phyloP scores from a whole-genome alignment of 495 filamentous ascomycete species.

The Penicillium nucicola region DNA sequence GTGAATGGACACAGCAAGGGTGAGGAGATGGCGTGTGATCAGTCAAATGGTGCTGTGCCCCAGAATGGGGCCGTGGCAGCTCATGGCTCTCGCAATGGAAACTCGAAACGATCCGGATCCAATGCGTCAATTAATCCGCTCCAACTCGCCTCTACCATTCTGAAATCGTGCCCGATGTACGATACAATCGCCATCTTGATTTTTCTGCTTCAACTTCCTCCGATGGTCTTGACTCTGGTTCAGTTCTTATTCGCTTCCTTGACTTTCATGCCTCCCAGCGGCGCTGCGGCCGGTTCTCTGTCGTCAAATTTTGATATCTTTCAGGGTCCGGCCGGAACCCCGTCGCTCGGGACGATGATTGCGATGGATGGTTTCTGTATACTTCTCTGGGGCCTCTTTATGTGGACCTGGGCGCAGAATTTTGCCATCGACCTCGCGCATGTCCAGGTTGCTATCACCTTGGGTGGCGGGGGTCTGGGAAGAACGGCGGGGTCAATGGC shows the following conservation, averaged over 20 bases:
- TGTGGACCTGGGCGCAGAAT: constrained; percentile 84
- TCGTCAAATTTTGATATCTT: constrained; percentile 70
- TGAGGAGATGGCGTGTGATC: constrained; percentile 39
- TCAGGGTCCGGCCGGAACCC: constrained; percentile 65
- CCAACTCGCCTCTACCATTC: constrained; percentile 76
- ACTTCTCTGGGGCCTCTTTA: constrained; percentile 75
- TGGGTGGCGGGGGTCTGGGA: constrained; percentile 83
- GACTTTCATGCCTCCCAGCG: constrained; percentile 82
- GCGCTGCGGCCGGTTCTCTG: constrained; percentile 47
- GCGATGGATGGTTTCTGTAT: constrained; percentile 79
- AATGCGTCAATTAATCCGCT: constrained; percentile 63
- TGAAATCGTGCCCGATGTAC: constrained; percentile 84
- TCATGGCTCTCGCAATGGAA: constrained; percentile 35
- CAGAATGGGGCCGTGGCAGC: constrained; percentile 33
- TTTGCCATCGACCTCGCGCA: constrained; percentile 93
- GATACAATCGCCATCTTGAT: constrained; percentile 98
- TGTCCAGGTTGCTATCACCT: constrained; percentile 88
- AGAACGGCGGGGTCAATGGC: constrained; percentile 67
- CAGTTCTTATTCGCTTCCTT: constrained; percentile 91
- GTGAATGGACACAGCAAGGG: constrained; percentile 40
- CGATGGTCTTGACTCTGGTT: constrained; percentile 82
- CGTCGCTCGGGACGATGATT: constrained; percentile 76
- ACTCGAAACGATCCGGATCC: constrained; percentile 59
- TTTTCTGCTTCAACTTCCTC: constrained; percentile 93
- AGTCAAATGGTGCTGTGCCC: constrained; percentile 33